A percentile compares a stretch with the other conserved stretches of the same genome.
Evolutionary conservation across 192 early-diverging fungal genomes (phyloP).

Genomic region (Dissophora ornata): DNA sequence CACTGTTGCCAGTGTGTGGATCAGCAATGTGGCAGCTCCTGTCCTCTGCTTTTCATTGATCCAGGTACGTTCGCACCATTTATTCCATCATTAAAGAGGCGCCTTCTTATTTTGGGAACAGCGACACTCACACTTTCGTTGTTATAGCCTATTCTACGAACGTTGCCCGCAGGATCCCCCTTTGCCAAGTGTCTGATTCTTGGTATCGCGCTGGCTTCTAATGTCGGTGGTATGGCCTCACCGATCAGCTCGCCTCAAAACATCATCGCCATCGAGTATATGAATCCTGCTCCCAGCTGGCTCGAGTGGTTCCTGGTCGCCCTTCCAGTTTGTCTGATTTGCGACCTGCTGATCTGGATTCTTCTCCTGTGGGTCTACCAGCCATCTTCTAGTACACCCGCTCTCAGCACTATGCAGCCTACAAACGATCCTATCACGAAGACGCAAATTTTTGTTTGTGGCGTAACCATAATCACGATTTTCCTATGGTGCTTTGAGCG

Average conservation of each 20-base stretch:
- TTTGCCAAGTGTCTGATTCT: conserved; percentile 92
- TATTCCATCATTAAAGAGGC: too few species aligned
- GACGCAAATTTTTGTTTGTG: conserved; percentile 82
- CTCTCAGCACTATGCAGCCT: conserved; percentile 67
- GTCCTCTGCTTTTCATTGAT: conserved; percentile 96
- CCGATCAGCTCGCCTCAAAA: conserved; percentile 97
- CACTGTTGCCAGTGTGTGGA: conserved; percentile 98
- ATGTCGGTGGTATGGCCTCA: conserved; percentile 96
- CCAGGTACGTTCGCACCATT: conserved; percentile 56
- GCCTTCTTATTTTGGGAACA: too few species aligned
- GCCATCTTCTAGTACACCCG: conserved; percentile 70
- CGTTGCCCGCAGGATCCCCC: conserved; percentile 75
- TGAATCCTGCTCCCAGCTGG: conserved; percentile 90
- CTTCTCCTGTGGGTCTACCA: conserved; percentile 88
- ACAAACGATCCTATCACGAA: conserved; percentile 64
- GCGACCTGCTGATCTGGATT: conserved; percentile 84
- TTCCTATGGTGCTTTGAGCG: conserved; percentile 90
- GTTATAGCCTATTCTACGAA: conserved; percentile 86
- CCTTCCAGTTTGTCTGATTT: conserved; percentile 83
- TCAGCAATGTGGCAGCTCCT: conserved; percentile 96
- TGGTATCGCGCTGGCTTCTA: conserved; percentile 94
- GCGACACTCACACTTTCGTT: neutral
- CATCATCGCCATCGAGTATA: conserved; percentile 92
- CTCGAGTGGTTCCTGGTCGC: conserved; percentile 89
- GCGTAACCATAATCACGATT: conserved; percentile 81